Percentiles rank a stretch among this genome's conserved stretches.
phyloP scores from a whole-genome alignment of 2,329 filamentous ascomycete genomes.

The Ophiostoma ulmi region DNA sequence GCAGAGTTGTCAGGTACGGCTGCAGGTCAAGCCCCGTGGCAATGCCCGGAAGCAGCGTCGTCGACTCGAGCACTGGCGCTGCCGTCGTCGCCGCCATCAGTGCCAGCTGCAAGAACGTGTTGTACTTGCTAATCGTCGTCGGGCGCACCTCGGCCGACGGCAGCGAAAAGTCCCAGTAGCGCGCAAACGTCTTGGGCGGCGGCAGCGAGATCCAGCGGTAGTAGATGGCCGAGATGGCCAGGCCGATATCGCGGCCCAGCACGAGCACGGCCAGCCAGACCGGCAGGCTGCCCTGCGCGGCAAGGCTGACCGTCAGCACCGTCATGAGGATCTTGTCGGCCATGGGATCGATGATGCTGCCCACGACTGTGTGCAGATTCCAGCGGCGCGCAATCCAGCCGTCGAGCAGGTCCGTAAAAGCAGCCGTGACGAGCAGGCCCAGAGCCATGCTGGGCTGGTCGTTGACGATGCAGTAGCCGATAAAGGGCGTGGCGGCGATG shows the following conservation, averaged over 20 bases:
- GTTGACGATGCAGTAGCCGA: slow-evolving; percentile 84
- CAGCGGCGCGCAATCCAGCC: slow-evolving; percentile 88
- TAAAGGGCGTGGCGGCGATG: slow-evolving; percentile 71
- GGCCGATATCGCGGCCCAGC: slow-evolving; percentile 76
- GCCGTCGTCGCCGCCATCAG: slow-evolving; percentile 81
- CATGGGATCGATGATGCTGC: slow-evolving; percentile 92
- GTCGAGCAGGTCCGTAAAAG: slow-evolving; percentile 85
- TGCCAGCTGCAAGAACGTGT: slow-evolving; percentile 85
- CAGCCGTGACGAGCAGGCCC: slow-evolving; percentile 85
- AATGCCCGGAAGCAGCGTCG: slow-evolving; percentile 13
- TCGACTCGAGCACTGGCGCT: slow-evolving; percentile 58
- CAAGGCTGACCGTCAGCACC: slow-evolving; percentile 77
- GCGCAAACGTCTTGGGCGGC: slow-evolving; percentile 80
- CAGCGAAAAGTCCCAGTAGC: slow-evolving; percentile 97
- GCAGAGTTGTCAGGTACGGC: slow-evolving; percentile 54
- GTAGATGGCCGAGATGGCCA: slow-evolving; percentile 84
- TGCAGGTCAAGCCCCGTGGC: slow-evolving; percentile 46
- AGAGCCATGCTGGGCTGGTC: slow-evolving; percentile 75
- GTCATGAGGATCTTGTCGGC: slow-evolving; percentile 97
- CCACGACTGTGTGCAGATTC: slow-evolving; percentile 87
- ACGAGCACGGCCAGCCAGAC: slow-evolving; percentile 88
- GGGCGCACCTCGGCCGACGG: slow-evolving; percentile 80
- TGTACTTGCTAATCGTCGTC: slow-evolving; percentile 81
- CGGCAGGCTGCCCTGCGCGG: slow-evolving; percentile 75
- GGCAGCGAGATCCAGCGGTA: slow-evolving; percentile 94